Evolutionary conservation across 2,329 filamentous ascomycete species (phyloP), one percentile per base, ranked within the genome.

Genomic region (Tolypocladium tundrense): DNA sequence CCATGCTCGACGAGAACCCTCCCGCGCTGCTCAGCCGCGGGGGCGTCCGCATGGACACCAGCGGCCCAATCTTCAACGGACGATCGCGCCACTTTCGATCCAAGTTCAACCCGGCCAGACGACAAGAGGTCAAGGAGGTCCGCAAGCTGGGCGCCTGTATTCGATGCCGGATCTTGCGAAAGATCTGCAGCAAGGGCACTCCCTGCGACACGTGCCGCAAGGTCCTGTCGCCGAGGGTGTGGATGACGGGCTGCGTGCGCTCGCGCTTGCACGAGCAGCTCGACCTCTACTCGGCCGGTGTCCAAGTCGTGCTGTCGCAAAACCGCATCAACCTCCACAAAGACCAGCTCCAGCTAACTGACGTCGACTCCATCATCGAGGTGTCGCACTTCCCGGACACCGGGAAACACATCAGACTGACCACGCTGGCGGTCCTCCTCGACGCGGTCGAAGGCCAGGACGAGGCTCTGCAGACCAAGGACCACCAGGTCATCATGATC

Each of bases 111-210:
- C 75, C 81, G 6, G 73, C 73, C 1, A 76, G 85, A n/a, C 76
- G 85, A 27, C 85, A 82, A 65, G 82, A 87, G 65, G 84, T 88
- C 2, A 83, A 86, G 62, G 81, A 84, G 61, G 82, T 87, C 27
- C 80, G 85, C 31, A 84, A 84, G 63, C 79, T 84, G 41, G 85
- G 85, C 7, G 84, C 85, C 14, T 88, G 85, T 63, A 85, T 87
- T 56, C 76, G 85, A 51, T 88, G 85, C 65, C 78, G 84, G 42
- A 86, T 87, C 60, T 70, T 88, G 41, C 79, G 84, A 58, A 88
- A 88, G 71, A 85, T 82, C 1, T 88, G 85, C 64, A 84, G 83
- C n/a, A 80, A 78, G 59, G 84, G 82, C 39, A 81, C 77, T 8
- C 84, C 84, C 0, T 88, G 85, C 62, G 79, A 82, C 56, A 83